These are phyloP conservation scores for Kockiozyma suomiensis DNA, from an alignment of 805 yeast genomes.

Conservation along the genomic window DNA sequence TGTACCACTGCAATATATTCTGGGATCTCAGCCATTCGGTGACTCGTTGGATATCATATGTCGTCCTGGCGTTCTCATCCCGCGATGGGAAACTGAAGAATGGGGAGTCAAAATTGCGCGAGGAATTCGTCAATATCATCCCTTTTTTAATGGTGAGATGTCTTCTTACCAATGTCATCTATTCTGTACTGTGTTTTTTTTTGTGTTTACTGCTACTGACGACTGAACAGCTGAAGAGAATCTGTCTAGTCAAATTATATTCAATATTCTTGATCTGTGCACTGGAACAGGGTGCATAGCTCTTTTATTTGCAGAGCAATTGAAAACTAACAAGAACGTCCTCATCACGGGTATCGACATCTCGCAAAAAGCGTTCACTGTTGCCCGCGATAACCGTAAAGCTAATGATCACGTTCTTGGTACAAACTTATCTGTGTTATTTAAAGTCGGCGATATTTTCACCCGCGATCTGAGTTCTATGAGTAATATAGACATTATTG, in stretches of 20 bases:
- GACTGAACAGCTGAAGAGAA: background rate
- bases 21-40: constrained; percentile 89
- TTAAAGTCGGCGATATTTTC: constrained; percentile 21
- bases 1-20: constrained; percentile 80
- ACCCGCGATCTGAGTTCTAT: too few relatives aligned
- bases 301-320: constrained; percentile 49
- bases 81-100: constrained; percentile 95
- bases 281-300: constrained; percentile 91
- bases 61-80: constrained; percentile 70
- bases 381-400: constrained; percentile 53
- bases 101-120: constrained; percentile 54
- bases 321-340: constrained; percentile 30
- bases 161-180: background rate
- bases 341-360: constrained; percentile 57
- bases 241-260: background rate
- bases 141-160: constrained; percentile 6
- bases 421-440: constrained; percentile 11
- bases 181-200: background rate
- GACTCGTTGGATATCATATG: constrained; percentile 58
- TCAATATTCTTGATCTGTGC: constrained; percentile 66
- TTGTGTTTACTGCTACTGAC: background rate
- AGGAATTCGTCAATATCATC: constrained; percentile 6
- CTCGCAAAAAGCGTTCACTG: constrained; percentile 53
- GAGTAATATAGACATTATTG: constrained; percentile 53
- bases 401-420: constrained; percentile 23